Evolutionary conservation across 2,329 filamentous ascomycete species (phyloP).

Genomic region (Colletotrichum musae): DNA sequence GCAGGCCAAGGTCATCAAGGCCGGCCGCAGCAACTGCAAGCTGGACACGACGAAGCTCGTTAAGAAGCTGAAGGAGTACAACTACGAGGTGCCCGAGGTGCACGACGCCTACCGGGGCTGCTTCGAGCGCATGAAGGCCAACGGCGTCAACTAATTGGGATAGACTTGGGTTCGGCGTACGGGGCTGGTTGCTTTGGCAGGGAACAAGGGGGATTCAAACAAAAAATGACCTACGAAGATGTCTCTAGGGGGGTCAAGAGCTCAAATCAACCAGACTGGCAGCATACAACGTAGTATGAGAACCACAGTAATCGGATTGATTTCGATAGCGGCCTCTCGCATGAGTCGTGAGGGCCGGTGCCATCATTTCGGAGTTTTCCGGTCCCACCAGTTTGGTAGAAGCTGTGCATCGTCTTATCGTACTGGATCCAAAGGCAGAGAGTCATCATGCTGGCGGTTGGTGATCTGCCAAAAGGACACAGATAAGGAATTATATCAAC

Average conservation of each 20-base stretch:
- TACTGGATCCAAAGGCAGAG: too few relatives aligned
- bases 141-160: constrained; percentile 61
- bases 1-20: constrained; percentile 77
- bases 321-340: not conserved
- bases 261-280: not conserved
- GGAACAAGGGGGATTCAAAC: not conserved
- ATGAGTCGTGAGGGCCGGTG: constrained; percentile 10
- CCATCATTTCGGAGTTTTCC: constrained; percentile 17
- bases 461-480: too few relatives aligned
- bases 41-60: constrained; percentile 74
- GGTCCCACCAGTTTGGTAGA: constrained; percentile 8
- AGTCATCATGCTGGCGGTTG: too few relatives aligned
- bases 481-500: too few relatives aligned
- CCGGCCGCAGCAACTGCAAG: constrained; percentile 76
- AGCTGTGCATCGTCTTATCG: too few relatives aligned
- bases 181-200: constrained; percentile 7
- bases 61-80: constrained; percentile 72
- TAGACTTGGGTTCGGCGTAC: constrained; percentile 18
- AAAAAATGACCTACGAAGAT: not conserved
- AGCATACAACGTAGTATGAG: constrained; percentile 5
- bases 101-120: constrained; percentile 73
- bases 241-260: not conserved
- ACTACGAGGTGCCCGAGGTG: constrained; percentile 71
- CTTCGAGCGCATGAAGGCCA: constrained; percentile 75
- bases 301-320: constrained; percentile 1